phyloP scores from a whole-genome alignment of 2,329 filamentous ascomycete species.

The Trichoderma sp. region DNA sequence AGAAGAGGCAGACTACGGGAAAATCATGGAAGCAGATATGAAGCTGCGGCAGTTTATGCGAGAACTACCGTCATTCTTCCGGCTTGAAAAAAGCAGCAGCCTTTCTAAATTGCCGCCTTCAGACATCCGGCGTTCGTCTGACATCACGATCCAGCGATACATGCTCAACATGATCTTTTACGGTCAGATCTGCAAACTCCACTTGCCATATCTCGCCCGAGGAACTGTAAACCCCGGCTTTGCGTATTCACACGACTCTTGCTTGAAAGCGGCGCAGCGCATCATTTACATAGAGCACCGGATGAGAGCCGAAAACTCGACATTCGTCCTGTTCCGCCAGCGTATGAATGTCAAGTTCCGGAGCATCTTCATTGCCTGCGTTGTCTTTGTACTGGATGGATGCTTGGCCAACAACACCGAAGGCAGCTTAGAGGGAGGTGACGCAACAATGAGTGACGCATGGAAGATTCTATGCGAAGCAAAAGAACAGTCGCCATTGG shows the following conservation, averaged over 20 bases:
- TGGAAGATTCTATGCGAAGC: constrained; percentile 36
- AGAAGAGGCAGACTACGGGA: constrained; percentile 33
- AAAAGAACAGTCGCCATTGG: constrained; percentile 28
- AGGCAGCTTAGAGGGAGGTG: constrained; percentile 25
- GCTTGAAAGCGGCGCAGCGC: constrained; percentile 31
- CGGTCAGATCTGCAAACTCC: constrained; percentile 36
- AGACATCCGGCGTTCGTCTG: constrained; percentile 25
- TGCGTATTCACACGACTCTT: constrained; percentile 32
- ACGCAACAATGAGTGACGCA: constrained; percentile 29
- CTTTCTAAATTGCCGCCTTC: constrained; percentile 24
- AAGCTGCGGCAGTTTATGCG: constrained; percentile 30
- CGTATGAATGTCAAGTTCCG: constrained; percentile 33
- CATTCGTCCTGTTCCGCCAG: constrained; percentile 30
- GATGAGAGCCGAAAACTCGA: constrained; percentile 28
- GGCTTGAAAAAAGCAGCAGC: constrained; percentile 21
- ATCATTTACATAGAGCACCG: constrained; percentile 32
- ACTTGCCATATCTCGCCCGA: constrained; percentile 35
- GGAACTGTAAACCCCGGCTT: constrained; percentile 34
- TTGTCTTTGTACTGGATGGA: constrained; percentile 34
- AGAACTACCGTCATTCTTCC: constrained; percentile 32
- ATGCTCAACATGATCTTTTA: constrained; percentile 34
- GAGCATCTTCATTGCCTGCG: constrained; percentile 35
- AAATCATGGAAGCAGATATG: constrained; percentile 35
- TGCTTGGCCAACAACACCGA: constrained; percentile 27
- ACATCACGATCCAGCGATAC: constrained; percentile 33